Conservation (phyloP, 495 filamentous ascomycete genomes). For the Aspergillus heteromorphus region DNA sequence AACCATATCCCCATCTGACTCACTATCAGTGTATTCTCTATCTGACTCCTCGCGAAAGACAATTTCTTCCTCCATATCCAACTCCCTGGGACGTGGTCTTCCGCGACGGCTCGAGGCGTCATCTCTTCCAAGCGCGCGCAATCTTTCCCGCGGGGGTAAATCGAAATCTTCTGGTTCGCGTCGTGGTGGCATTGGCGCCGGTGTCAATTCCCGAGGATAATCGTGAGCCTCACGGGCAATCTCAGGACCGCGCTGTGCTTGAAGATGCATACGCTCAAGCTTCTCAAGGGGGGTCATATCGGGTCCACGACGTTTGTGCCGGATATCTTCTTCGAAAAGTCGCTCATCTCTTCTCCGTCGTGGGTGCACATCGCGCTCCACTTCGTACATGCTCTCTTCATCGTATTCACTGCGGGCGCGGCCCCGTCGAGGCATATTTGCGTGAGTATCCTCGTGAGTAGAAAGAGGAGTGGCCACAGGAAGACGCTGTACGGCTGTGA, state of each 20-base stretch:
- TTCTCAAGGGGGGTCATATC: conserved; percentile 23
- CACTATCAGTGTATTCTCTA: conserved; percentile 14
- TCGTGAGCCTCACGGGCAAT: conserved; percentile 17
- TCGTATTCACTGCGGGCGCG: conserved; percentile 28
- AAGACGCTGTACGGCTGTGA: neutral
- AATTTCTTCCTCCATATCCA: conserved; percentile 27
- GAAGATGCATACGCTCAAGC: conserved; percentile 28
- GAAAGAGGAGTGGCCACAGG: neutral
- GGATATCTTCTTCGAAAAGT: conserved; percentile 18
- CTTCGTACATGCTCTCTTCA: conserved; percentile 26
- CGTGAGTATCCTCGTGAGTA: neutral
- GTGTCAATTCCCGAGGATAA: neutral
- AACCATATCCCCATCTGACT: conserved; percentile 24
- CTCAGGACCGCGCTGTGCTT: conserved; percentile 25
- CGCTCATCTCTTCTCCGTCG: conserved; percentile 15
- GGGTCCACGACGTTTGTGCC: conserved; percentile 23
- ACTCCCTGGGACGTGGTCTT: conserved; percentile 11
- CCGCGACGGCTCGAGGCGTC: neutral
- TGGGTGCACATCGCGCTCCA: conserved; percentile 19
- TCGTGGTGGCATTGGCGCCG: neutral
- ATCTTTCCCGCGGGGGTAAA: conserved; percentile 9
- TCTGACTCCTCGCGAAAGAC: conserved; percentile 18
- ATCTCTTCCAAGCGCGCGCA: neutral
- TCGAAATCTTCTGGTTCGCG: conserved; percentile 23
- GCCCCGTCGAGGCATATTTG: conserved; percentile 33